A percentile compares a stretch with the other conserved stretches of the same genome.
These are phyloP conservation scores for Vaccinium darrowii DNA, from an alignment of 148 eudicot species.

Conservation along the genomic window DNA sequence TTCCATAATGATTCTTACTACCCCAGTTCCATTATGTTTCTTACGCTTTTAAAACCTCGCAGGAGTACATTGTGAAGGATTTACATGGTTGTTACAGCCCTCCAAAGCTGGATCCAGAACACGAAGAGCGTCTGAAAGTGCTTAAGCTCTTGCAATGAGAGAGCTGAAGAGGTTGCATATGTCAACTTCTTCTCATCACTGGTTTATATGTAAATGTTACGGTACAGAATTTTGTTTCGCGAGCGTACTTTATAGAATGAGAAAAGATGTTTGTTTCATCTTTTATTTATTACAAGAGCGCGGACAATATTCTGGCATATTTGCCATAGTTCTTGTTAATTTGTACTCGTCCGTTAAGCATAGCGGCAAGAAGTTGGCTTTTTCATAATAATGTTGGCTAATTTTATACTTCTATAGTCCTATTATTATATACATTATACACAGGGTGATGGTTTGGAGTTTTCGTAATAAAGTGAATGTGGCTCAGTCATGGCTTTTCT, in stretches of 20 bases:
- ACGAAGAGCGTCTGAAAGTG: constrained; percentile 67
- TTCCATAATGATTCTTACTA: neutral
- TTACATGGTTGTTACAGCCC: constrained; percentile 67
- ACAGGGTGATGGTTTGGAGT: neutral
- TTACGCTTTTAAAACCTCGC: constrained; percentile 15
- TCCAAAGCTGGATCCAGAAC: constrained; percentile 65
- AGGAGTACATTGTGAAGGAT: constrained; percentile 87
- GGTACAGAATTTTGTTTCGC: neutral
- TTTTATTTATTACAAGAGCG: neutral
- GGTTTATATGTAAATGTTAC: neutral
- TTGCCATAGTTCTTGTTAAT: neutral
- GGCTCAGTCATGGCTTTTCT: neutral
- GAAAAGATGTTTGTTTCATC: neutral
- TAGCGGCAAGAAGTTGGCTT: neutral
- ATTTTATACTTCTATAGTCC: neutral
- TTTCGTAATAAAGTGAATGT: neutral
- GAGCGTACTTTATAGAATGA: neutral
- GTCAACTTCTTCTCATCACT: neutral
- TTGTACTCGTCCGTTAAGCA: neutral
- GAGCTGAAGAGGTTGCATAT: neutral
- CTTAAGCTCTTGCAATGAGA: constrained; percentile 60
- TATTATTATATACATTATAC: no score
- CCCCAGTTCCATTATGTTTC: neutral
- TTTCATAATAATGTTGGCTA: neutral
- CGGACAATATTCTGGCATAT: neutral